phyloP scores from a whole-genome alignment of 1,139 yeast genomes.

The Chernovozyma sophiae-reginae region DNA sequence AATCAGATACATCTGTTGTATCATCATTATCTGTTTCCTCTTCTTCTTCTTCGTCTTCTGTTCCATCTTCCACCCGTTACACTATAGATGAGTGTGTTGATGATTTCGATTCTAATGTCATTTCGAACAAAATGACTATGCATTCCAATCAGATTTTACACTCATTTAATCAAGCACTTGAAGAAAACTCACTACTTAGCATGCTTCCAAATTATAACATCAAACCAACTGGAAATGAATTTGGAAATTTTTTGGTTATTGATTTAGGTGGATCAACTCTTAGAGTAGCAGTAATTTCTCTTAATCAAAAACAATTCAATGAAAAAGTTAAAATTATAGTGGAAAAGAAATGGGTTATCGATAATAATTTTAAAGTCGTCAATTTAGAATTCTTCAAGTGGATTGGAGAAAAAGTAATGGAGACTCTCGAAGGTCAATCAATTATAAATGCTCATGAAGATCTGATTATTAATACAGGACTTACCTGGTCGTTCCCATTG shows the following conservation, averaged over 20 bases:
- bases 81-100: not conserved
- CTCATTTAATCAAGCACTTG: slow-evolving; percentile 30
- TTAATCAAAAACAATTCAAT: slow-evolving; percentile 10
- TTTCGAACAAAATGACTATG: slow-evolving; percentile 2
- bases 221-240: slow-evolving; percentile 39
- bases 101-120: not conserved
- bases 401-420: slow-evolving; percentile 33
- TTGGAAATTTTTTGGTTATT: slow-evolving; percentile 42
- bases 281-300: slow-evolving; percentile 43
- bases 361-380: slow-evolving; percentile 34
- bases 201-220: slow-evolving; percentile 48
- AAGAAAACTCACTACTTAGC: slow-evolving; percentile 26
- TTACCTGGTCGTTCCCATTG: slow-evolving; percentile 61
- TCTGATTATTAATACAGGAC: slow-evolving; percentile 35
- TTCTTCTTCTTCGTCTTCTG: slow-evolving; percentile 1
- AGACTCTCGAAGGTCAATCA: slow-evolving; percentile 26
- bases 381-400: slow-evolving; percentile 36
- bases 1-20: slow-evolving; percentile 5
- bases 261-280: slow-evolving; percentile 58
- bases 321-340: slow-evolving; percentile 27
- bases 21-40: slow-evolving; percentile 3
- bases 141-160: slow-evolving; percentile 16
- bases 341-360: slow-evolving; percentile 40
- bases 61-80: not conserved
- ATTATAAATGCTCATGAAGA: slow-evolving; percentile 15